Percentiles rank a stretch among this genome's conserved stretches.
phyloP scores from a whole-genome alignment of 768 basidiomycete genomes.

The Sarcodon aspratus region DNA sequence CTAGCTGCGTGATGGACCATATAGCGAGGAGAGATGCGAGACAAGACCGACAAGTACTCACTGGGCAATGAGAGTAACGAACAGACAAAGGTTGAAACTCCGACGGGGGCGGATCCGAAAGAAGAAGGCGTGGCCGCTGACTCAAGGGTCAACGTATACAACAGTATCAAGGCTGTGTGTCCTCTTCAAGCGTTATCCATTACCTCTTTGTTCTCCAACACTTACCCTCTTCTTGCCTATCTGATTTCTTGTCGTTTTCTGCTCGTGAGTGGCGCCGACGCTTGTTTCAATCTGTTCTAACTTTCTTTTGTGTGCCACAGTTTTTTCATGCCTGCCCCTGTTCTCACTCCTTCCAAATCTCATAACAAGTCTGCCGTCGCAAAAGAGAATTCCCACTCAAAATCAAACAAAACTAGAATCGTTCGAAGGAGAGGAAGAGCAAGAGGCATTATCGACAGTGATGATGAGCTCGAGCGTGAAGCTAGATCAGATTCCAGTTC shows the following conservation, averaged over 20 bases:
- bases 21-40: not conserved
- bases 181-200: not conserved
- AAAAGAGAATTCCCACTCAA: conserved; percentile 1
- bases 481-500: conserved; percentile 58
- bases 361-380: not conserved
- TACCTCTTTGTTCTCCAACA: not conserved
- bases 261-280: not conserved
- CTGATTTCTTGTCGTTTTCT: not conserved
- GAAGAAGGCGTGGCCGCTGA: not conserved
- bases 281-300: not conserved
- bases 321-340: not conserved
- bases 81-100: too few relatives aligned
- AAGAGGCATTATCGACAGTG: conserved; percentile 49
- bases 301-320: not conserved
- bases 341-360: not conserved
- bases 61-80: not conserved
- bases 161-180: not conserved
- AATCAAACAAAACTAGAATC: conserved; percentile 25
- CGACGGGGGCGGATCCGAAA: too few relatives aligned
- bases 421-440: conserved; percentile 56
- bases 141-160: not conserved
- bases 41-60: not conserved
- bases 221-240: not conserved
- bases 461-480: conserved; percentile 71
- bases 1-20: not conserved